phyloP scores from a whole-genome alignment of 371 early-diverging fungal genomes.

The Mucor ambiguus region DNA sequence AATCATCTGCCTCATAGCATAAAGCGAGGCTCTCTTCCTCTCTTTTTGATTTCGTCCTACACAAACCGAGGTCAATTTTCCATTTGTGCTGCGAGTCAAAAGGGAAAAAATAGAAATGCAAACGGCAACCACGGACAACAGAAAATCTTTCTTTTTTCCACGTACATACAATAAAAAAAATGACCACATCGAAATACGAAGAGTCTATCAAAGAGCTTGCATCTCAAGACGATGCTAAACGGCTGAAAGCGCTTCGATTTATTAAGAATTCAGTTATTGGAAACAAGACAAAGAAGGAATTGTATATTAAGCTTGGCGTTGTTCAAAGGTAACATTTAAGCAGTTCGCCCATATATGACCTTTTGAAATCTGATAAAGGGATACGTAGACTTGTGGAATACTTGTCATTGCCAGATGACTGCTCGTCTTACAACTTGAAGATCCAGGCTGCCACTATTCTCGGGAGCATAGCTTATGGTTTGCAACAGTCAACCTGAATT shows the following conservation, averaged over 20 bases:
- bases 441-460: slow-evolving; percentile 75
- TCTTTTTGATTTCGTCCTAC: background rate
- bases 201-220: slow-evolving; percentile 57
- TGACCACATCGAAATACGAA: slow-evolving; percentile 65
- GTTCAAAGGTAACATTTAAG: slow-evolving; percentile 60
- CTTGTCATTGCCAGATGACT: slow-evolving; percentile 38
- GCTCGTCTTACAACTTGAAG: slow-evolving; percentile 44
- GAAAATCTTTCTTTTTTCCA: slow-evolving; percentile 11
- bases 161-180: slow-evolving; percentile 10
- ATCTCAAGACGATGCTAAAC: slow-evolving; percentile 47
- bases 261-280: slow-evolving; percentile 90
- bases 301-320: slow-evolving; percentile 71
- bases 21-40: background rate
- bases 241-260: slow-evolving; percentile 68
- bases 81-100: background rate
- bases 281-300: slow-evolving; percentile 81
- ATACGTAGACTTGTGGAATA: slow-evolving; percentile 60
- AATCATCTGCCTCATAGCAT: background rate
- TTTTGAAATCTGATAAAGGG: background rate
- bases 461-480: slow-evolving; percentile 81
- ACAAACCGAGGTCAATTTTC: slow-evolving; percentile 4
- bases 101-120: slow-evolving; percentile 4
- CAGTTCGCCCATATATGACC: background rate
- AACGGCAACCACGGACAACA: background rate
- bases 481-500: background rate